phyloP scores from a whole-genome alignment of 2,329 filamentous ascomycete species.

The Aplosporella prunicola region DNA sequence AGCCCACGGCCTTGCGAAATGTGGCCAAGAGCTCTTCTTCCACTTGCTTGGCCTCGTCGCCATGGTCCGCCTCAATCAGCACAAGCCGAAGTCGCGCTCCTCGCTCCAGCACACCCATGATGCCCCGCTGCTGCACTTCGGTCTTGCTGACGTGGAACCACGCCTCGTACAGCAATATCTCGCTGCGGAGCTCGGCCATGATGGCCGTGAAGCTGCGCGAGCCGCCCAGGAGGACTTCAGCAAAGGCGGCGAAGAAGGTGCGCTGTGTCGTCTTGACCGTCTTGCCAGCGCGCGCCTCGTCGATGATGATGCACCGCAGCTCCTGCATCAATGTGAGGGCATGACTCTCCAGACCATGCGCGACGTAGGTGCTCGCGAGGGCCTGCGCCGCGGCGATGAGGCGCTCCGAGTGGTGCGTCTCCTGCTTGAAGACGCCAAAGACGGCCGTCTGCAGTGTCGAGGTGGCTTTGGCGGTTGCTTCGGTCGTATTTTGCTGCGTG shows the following conservation, averaged over 20 bases:
- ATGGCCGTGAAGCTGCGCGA: constrained; percentile 31
- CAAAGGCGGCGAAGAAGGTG: constrained; percentile 38
- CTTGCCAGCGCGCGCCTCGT: constrained; percentile 32
- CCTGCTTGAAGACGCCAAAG: constrained; percentile 16
- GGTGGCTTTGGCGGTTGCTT: constrained; percentile 28
- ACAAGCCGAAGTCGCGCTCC: too few relatives aligned
- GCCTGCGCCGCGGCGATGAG: constrained; percentile 17
- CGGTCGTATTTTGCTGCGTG: constrained; percentile 30
- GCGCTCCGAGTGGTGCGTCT: constrained; percentile 16
- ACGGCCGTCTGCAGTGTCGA: constrained; percentile 18
- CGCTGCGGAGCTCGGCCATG: constrained; percentile 32
- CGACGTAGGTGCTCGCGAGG: constrained; percentile 17
- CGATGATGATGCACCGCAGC: constrained; percentile 1
- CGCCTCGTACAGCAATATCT: constrained; percentile 25
- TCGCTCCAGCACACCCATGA: too few relatives aligned
- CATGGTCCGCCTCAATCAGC: too few relatives aligned
- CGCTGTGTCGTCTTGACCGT: constrained; percentile 40
- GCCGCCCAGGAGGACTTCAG: constrained; percentile 31
- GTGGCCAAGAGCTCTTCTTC: constrained; percentile 20
- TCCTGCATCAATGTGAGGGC: too few relatives aligned
- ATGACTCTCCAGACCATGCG: constrained; percentile 15
- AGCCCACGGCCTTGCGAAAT: too few relatives aligned
- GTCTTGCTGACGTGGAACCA: constrained; percentile 20
- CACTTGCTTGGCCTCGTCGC: constrained; percentile 18
- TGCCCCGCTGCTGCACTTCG: constrained; percentile 24